A percentile compares a stretch with the other conserved stretches of the same genome.
Conservation (phyloP, 441 rosid species). For the Populus tomentosa region DNA sequence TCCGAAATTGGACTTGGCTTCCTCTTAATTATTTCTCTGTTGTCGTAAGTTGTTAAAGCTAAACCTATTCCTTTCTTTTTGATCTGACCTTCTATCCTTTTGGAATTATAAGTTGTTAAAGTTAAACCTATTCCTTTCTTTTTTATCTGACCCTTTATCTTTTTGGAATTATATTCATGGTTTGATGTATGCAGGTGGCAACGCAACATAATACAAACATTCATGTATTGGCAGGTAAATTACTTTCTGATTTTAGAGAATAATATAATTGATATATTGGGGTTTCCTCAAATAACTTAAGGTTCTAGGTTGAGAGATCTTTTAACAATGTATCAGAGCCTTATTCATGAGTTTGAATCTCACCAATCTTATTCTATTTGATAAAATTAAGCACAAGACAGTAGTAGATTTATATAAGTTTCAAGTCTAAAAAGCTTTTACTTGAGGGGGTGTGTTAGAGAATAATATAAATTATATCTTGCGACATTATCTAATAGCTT, state of each 20-base stretch:
- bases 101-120: too few relatives aligned
- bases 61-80: background rate
- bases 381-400: background rate
- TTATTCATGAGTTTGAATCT: background rate
- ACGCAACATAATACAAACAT: constrained; percentile 88
- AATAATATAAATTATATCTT: too few relatives aligned
- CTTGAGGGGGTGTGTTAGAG: background rate
- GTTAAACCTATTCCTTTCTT: background rate
- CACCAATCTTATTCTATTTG: too few relatives aligned
- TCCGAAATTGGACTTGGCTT: constrained; percentile 91
- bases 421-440: background rate
- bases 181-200: constrained; percentile 68
- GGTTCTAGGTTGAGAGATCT: too few relatives aligned
- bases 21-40: constrained; percentile 65
- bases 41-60: constrained; percentile 51
- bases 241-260: background rate
- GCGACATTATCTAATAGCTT: background rate
- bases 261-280: background rate
- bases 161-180: background rate
- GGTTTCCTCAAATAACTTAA: background rate
- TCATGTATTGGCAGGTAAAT: constrained; percentile 97
- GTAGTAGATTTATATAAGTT: background rate
- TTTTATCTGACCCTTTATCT: background rate
- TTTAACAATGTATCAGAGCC: background rate
- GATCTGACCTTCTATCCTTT: background rate